Percentiles rank a stretch among this genome's conserved stretches.
phyloP scores from a whole-genome alignment of 352 stramenopile species.

The Globisporangium solare region DNA sequence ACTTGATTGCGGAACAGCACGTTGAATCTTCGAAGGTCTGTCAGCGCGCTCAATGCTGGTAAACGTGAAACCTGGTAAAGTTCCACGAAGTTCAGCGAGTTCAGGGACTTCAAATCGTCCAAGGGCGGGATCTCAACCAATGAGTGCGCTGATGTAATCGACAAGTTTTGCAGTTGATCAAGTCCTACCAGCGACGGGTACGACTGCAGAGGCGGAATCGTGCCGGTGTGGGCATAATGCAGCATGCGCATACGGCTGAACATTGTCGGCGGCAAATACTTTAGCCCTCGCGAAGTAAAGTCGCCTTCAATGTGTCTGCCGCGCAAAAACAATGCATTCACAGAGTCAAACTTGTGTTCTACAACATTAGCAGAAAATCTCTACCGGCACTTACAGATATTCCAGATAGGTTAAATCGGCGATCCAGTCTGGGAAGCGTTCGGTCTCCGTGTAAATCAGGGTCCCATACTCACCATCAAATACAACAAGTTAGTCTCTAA shows the following conservation, averaged over 20 bases:
- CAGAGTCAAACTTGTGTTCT: background rate
- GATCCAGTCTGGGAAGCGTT: conserved; percentile 14
- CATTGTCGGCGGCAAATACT: conserved; percentile 12
- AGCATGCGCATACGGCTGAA: conserved; percentile 13
- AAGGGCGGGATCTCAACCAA: conserved; percentile 10
- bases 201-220: conserved; percentile 8
- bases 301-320: conserved; percentile 16
- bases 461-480: conserved; percentile 4
- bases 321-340: background rate
- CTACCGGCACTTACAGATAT: conserved; percentile 10
- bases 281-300: conserved; percentile 11
- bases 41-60: conserved; percentile 5
- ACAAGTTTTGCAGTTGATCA: background rate
- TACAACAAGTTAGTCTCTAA: background rate
- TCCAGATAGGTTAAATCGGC: conserved; percentile 11
- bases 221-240: conserved; percentile 12
- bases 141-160: conserved; percentile 4
- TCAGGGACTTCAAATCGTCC: conserved; percentile 11
- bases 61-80: conserved; percentile 10
- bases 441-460: conserved; percentile 18
- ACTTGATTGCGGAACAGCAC: conserved; percentile 16
- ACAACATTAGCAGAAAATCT: background rate
- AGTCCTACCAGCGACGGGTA: conserved; percentile 13
- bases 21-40: conserved; percentile 9
- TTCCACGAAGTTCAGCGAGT: conserved; percentile 11